Conservation (phyloP, 2,329 filamentous ascomycete genomes). For the Colletotrichum siamense region DNA sequence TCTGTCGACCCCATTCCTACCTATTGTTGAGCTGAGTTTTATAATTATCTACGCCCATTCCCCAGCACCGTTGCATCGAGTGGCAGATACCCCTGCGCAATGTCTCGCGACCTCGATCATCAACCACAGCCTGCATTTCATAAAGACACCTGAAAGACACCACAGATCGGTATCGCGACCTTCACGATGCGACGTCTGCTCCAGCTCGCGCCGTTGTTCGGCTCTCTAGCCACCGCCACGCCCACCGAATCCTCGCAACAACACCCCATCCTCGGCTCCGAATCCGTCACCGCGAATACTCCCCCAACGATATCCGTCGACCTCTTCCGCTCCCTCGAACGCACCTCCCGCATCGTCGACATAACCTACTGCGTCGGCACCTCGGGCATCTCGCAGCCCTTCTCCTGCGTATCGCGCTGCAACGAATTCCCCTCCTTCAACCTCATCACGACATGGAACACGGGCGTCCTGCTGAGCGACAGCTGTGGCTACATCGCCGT, state of each 20-base stretch:
- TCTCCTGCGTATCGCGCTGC: slow-evolving; percentile 85
- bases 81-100: not conserved
- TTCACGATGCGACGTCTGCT: not conserved
- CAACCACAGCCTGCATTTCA: not conserved
- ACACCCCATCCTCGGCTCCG: not conserved
- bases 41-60: not conserved
- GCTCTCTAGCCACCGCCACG: not conserved
- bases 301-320: slow-evolving; percentile 52
- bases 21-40: not conserved
- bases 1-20: not conserved
- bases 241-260: not conserved
- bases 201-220: slow-evolving; percentile 1
- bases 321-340: slow-evolving; percentile 84
- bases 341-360: slow-evolving; percentile 89
- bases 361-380: slow-evolving; percentile 92
- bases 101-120: not conserved
- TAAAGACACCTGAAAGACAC: not conserved
- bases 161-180: not conserved
- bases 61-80: not conserved
- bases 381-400: slow-evolving; percentile 82
- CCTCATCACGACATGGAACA: slow-evolving; percentile 87
- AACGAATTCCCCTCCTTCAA: slow-evolving; percentile 81
- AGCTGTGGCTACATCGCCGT: slow-evolving; percentile 93
- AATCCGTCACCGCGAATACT: not conserved
- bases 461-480: slow-evolving; percentile 83